These are phyloP conservation scores for Penicillium pulvis DNA, from an alignment of 495 filamentous ascomycete species.

Conservation along the genomic window DNA sequence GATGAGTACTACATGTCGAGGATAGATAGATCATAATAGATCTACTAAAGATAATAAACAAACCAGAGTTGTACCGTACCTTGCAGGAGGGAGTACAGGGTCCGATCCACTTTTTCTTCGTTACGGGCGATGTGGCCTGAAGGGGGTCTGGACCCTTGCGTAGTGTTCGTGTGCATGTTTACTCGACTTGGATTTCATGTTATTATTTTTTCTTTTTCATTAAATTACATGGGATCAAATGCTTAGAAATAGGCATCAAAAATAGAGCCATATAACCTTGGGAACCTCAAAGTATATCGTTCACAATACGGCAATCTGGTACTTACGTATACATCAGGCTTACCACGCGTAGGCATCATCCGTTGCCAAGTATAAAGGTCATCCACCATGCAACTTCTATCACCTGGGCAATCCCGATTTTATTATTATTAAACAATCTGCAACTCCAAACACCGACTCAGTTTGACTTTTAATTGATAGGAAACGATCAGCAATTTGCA, in stretches of 20 bases:
- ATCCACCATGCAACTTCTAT: background rate
- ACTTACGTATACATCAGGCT: background rate
- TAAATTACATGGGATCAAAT: no score
- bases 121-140: slow-evolving; percentile 23
- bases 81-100: slow-evolving; percentile 7
- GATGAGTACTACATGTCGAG: no score
- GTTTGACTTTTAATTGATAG: background rate
- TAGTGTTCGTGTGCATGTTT: slow-evolving; percentile 22
- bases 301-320: background rate
- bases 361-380: background rate
- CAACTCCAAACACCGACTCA: background rate
- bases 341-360: slow-evolving; percentile 7
- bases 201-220: no score
- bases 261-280: no score
- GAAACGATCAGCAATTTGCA: slow-evolving; percentile 22
- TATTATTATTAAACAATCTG: background rate
- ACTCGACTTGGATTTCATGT: slow-evolving; percentile 10
- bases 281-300: background rate
- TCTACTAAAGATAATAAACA: no score
- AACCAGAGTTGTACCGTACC: background rate
- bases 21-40: no score
- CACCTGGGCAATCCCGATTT: background rate
- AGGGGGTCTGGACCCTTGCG: slow-evolving; percentile 25
- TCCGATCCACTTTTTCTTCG: slow-evolving; percentile 17
- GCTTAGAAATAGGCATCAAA: no score